phyloP scores from a whole-genome alignment of 2,329 filamentous ascomycete genomes.

The Fusarium burgessii region DNA sequence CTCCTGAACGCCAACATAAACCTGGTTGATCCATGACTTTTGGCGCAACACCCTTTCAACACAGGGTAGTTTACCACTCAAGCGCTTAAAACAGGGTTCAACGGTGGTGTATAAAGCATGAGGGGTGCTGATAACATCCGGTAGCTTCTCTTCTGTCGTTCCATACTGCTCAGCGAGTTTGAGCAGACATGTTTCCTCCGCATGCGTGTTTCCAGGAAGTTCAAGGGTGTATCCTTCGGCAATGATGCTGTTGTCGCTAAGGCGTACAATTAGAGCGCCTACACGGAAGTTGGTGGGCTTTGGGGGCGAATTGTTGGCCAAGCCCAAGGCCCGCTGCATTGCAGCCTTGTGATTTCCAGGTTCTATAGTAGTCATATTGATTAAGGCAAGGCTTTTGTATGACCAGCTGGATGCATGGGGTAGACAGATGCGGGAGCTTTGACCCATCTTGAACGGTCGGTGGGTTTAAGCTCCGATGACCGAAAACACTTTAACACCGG shows the following conservation, averaged over 20 bases:
- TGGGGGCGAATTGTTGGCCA: conserved; percentile 83
- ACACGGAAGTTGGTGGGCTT: conserved; percentile 94
- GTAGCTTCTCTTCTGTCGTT: conserved; percentile 67
- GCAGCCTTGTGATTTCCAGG: conserved; percentile 59
- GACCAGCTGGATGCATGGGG: background rate
- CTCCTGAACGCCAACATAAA: conserved; percentile 90
- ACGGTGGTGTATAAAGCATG: conserved; percentile 87
- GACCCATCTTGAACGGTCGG: conserved; percentile 23
- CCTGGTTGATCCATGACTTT: conserved; percentile 73
- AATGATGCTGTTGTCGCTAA: conserved; percentile 69
- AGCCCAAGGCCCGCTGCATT: conserved; percentile 79
- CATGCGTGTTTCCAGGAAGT: conserved; percentile 92
- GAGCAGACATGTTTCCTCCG: conserved; percentile 89
- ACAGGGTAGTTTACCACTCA: conserved; percentile 81
- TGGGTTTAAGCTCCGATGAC: conserved; percentile 36
- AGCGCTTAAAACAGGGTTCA: conserved; percentile 81
- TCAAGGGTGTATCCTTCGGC: conserved; percentile 92
- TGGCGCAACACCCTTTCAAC: conserved; percentile 81
- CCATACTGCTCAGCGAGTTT: conserved; percentile 71
- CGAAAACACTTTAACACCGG: conserved; percentile 42
- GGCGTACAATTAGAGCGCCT: conserved; percentile 84
- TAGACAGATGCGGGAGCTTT: background rate
- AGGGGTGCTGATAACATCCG: conserved; percentile 50
- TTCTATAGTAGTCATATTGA: conserved; percentile 42
- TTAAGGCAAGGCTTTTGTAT: background rate